These are phyloP conservation scores for Ustilago curta DNA, from an alignment of 1,284 basidiomycete species.

Conservation along the genomic window DNA sequence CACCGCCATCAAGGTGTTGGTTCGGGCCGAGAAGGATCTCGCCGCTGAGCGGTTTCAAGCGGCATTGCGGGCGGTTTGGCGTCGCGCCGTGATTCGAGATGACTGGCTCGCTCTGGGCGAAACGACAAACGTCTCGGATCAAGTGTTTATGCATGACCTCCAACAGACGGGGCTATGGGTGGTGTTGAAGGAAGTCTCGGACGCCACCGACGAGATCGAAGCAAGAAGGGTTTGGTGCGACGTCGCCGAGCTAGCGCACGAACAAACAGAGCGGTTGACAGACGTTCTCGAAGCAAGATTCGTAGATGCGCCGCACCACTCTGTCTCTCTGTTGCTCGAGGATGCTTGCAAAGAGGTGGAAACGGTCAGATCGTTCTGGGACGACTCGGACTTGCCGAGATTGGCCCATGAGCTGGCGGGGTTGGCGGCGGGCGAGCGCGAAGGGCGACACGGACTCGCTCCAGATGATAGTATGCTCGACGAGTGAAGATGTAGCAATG, in stretches of 20 bases:
- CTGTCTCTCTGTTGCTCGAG: conserved; percentile 13
- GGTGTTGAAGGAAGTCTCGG: conserved; percentile 31
- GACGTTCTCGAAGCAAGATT: conserved; percentile 21
- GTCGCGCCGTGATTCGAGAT: conserved; percentile 86
- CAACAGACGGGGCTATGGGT: conserved; percentile 36
- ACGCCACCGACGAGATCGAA: conserved; percentile 15
- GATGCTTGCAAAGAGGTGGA: conserved; percentile 27
- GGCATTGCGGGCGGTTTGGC: conserved; percentile 79
- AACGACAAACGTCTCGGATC: conserved; percentile 49
- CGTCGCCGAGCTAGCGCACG: neutral
- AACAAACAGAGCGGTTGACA: neutral
- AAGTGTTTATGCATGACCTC: conserved; percentile 40
- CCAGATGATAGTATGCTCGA: conserved; percentile 32
- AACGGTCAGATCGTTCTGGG: conserved; percentile 21
- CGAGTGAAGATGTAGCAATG: too few relatives aligned
- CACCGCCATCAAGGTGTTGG: conserved; percentile 71
- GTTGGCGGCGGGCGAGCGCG: conserved; percentile 21
- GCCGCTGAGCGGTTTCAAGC: conserved; percentile 65
- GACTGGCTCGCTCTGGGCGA: conserved; percentile 71
- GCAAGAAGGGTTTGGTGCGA: conserved; percentile 6
- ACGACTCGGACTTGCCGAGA: conserved; percentile 42
- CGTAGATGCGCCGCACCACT: conserved; percentile 6
- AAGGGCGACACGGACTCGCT: too few relatives aligned
- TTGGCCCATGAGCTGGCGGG: conserved; percentile 29
- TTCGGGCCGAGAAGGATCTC: conserved; percentile 69